These are phyloP conservation scores for Aspergillus glaucus DNA, from an alignment of 2,329 filamentous ascomycete genomes.

Conservation along the genomic window DNA sequence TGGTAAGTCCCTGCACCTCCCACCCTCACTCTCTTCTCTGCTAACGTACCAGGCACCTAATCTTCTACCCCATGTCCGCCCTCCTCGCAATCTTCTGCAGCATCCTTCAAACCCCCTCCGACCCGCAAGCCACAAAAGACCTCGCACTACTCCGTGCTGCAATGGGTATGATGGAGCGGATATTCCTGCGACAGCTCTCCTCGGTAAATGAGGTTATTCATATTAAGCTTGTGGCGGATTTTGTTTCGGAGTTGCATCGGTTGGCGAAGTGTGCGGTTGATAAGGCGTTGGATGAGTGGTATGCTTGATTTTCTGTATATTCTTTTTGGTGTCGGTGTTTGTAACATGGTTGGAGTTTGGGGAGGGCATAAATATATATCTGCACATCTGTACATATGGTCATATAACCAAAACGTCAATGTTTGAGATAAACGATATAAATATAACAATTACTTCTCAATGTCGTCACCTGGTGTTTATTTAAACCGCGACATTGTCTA, in stretches of 20 bases:
- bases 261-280: slow-evolving; percentile 41
- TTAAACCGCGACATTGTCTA: too few relatives aligned
- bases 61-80: slow-evolving; percentile 53
- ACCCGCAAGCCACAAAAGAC: slow-evolving; percentile 41
- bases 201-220: slow-evolving; percentile 35
- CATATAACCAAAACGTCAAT: too few relatives aligned
- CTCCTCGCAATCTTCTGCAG: slow-evolving; percentile 52
- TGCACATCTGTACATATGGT: too few relatives aligned
- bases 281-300: slow-evolving; percentile 29
- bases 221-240: slow-evolving; percentile 38
- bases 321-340: too few relatives aligned
- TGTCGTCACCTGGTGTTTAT: too few relatives aligned
- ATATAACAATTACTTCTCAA: too few relatives aligned
- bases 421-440: too few relatives aligned
- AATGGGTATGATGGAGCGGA: slow-evolving; percentile 39
- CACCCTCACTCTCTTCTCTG: slow-evolving; percentile 3
- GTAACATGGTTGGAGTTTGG: too few relatives aligned
- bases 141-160: slow-evolving; percentile 42
- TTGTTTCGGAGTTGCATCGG: slow-evolving; percentile 41
- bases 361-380: too few relatives aligned
- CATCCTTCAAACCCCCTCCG: slow-evolving; percentile 45
- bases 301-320: background rate
- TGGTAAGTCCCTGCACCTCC: slow-evolving; percentile 35
- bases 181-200: slow-evolving; percentile 21
- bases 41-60: slow-evolving; percentile 41